Percentiles rank a stretch among this genome's conserved stretches.
Evolutionary conservation across 352 stramenopile genomes (phyloP).

Genomic region (Globisporangium spiculum): DNA sequence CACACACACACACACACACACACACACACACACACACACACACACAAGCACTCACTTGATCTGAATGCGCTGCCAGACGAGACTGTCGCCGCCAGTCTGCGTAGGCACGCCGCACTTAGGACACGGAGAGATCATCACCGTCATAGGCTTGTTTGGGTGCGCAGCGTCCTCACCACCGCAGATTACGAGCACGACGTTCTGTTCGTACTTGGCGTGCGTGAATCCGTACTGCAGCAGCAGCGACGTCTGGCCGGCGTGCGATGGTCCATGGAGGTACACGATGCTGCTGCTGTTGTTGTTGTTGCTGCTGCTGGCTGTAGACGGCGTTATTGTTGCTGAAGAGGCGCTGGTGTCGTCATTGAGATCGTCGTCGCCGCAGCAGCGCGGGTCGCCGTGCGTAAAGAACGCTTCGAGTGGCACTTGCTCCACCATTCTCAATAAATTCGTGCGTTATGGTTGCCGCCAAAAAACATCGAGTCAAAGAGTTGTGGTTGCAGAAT

Average conservation of each 20-base stretch:
- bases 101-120: slow-evolving; percentile 33
- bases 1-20: not conserved
- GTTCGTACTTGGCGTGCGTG: slow-evolving; percentile 36
- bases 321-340: slow-evolving; percentile 5
- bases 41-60: slow-evolving; percentile 45
- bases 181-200: slow-evolving; percentile 51
- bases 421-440: not conserved
- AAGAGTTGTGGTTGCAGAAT: not conserved
- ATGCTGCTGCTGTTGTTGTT: slow-evolving; percentile 18
- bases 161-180: slow-evolving; percentile 27
- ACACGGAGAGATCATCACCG: slow-evolving; percentile 46
- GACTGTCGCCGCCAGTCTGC: slow-evolving; percentile 47
- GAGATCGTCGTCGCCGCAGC: not conserved
- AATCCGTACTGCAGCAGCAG: slow-evolving; percentile 67
- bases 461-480: not conserved
- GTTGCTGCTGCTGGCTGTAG: not conserved
- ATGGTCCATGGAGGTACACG: slow-evolving; percentile 46
- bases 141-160: slow-evolving; percentile 20
- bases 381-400: slow-evolving; percentile 38
- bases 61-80: slow-evolving; percentile 47
- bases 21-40: not conserved
- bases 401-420: slow-evolving; percentile 58
- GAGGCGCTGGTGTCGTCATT: not conserved
- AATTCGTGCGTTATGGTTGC: not conserved
- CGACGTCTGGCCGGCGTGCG: slow-evolving; percentile 46